Conservation (phyloP, 371 early-diverging fungal species). For the Mortierella sp. region DNA sequence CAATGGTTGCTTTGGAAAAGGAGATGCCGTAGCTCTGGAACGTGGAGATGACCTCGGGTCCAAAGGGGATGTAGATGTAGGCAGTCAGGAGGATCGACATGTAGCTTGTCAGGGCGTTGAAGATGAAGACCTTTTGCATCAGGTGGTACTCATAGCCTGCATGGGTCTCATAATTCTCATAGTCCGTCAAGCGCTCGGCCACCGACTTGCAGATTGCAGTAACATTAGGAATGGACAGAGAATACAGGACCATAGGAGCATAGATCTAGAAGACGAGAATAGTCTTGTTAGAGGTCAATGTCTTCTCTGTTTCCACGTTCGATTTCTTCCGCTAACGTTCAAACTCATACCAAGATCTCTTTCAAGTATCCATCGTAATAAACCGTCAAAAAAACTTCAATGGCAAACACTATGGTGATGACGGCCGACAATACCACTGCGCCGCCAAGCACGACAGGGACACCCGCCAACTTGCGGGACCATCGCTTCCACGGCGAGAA, state of each 20-base stretch:
- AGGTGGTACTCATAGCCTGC: conserved; percentile 76
- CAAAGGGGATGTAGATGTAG: conserved; percentile 86
- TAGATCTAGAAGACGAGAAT: conserved; percentile 60
- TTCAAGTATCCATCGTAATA: conserved; percentile 82
- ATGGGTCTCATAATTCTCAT: conserved; percentile 87
- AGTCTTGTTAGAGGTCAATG: conserved; percentile 1
- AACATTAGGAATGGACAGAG: conserved; percentile 78
- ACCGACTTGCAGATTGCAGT: conserved; percentile 74
- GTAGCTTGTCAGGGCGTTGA: conserved; percentile 85
- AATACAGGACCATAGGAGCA: conserved; percentile 80
- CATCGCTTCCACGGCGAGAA: conserved; percentile 79
- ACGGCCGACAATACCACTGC: conserved; percentile 72
- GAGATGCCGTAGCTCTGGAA: conserved; percentile 43
- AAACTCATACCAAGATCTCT: conserved; percentile 44
- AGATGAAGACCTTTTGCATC: conserved; percentile 86
- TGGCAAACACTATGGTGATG: conserved; percentile 75
- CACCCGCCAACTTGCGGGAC: conserved; percentile 65
- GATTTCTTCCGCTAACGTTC: neutral
- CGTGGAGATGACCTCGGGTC: conserved; percentile 41
- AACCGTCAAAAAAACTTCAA: conserved; percentile 83
- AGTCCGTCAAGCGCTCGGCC: conserved; percentile 73
- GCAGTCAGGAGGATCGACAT: conserved; percentile 86
- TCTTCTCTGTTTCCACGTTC: neutral
- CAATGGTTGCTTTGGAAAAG: conserved; percentile 58
- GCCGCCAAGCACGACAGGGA: conserved; percentile 72